Evolutionary conservation across 2,329 filamentous ascomycete species (phyloP).

Genomic region (Dactylellina leptospora): DNA sequence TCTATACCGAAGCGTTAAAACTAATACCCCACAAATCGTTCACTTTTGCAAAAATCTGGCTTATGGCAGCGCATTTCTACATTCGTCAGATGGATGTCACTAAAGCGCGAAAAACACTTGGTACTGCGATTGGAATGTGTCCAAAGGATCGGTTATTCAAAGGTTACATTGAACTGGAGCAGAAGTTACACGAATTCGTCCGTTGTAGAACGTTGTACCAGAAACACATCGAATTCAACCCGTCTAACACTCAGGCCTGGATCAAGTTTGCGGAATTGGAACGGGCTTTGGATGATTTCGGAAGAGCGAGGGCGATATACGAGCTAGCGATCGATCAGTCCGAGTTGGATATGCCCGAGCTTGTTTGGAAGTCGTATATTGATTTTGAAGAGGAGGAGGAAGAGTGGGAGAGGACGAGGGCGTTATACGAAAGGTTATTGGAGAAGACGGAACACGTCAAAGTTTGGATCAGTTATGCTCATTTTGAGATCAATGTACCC

Average conservation of each 20-base stretch:
- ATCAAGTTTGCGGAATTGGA: conserved; percentile 96
- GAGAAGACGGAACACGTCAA: conserved; percentile 98
- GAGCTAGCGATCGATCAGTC: conserved; percentile 86
- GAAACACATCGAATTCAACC: conserved; percentile 92
- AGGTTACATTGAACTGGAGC: conserved; percentile 90
- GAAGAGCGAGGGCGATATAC: conserved; percentile 87
- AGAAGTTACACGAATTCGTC: conserved; percentile 91
- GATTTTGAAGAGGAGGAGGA: conserved; percentile 97
- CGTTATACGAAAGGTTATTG: conserved; percentile 87
- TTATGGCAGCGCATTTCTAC: conserved; percentile 92
- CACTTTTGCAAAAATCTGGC: conserved; percentile 96
- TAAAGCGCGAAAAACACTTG: conserved; percentile 84
- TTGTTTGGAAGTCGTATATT: conserved; percentile 97
- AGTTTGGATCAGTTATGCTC: conserved; percentile 98
- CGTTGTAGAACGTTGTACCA: conserved; percentile 90
- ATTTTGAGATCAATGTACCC: conserved; percentile 94
- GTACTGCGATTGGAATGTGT: conserved; percentile 89
- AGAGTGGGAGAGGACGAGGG: conserved; percentile 83
- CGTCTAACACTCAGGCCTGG: conserved; percentile 91
- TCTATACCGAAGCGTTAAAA: conserved; percentile 87
- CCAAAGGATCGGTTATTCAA: conserved; percentile 96
- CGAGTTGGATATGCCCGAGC: conserved; percentile 92
- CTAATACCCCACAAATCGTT: conserved; percentile 95
- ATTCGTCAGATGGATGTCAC: conserved; percentile 82
- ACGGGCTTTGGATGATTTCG: conserved; percentile 85